Evolutionary conservation across 1,284 basidiomycete genomes (phyloP).

Genomic region (Ustilago tritici): DNA sequence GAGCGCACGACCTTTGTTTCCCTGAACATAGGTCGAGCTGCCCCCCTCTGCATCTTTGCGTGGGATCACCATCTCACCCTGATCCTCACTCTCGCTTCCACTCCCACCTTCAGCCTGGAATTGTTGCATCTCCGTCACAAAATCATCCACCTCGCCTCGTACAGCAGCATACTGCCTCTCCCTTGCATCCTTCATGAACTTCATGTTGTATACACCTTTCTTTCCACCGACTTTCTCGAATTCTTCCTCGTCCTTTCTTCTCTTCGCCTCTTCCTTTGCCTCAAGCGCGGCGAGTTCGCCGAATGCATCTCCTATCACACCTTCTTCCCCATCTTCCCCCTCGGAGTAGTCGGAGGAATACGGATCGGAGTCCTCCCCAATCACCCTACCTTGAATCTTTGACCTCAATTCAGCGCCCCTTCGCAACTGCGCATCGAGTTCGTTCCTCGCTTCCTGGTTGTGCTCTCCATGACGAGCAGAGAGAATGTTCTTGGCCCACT

Average conservation of each 20-base stretch:
- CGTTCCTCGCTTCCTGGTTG: slow-evolving; percentile 57
- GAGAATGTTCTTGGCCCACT: slow-evolving; percentile 65
- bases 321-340: slow-evolving; percentile 3
- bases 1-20: slow-evolving; percentile 56
- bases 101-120: slow-evolving; percentile 18
- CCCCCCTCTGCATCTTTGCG: slow-evolving; percentile 9
- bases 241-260: slow-evolving; percentile 43
- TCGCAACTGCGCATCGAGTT: slow-evolving; percentile 61
- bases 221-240: slow-evolving; percentile 50
- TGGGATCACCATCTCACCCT: slow-evolving; percentile 19
- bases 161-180: slow-evolving; percentile 53
- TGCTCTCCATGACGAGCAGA: slow-evolving; percentile 43
- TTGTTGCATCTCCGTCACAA: slow-evolving; percentile 48
- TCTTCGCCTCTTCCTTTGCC: slow-evolving; percentile 37
- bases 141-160: slow-evolving; percentile 53
- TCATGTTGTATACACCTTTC: slow-evolving; percentile 66
- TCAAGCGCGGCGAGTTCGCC: slow-evolving; percentile 59
- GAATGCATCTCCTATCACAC: slow-evolving; percentile 39
- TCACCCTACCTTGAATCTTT: slow-evolving; percentile 58
- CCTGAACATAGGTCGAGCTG: slow-evolving; percentile 31
- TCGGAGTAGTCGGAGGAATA: slow-evolving; percentile 22
- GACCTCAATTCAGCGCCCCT: slow-evolving; percentile 52
- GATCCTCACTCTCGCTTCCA: slow-evolving; percentile 27
- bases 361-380: slow-evolving; percentile 37
- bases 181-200: slow-evolving; percentile 69